Conservation (phyloP, 2,329 filamentous ascomycete species). For the Hypoxylon sp. region DNA sequence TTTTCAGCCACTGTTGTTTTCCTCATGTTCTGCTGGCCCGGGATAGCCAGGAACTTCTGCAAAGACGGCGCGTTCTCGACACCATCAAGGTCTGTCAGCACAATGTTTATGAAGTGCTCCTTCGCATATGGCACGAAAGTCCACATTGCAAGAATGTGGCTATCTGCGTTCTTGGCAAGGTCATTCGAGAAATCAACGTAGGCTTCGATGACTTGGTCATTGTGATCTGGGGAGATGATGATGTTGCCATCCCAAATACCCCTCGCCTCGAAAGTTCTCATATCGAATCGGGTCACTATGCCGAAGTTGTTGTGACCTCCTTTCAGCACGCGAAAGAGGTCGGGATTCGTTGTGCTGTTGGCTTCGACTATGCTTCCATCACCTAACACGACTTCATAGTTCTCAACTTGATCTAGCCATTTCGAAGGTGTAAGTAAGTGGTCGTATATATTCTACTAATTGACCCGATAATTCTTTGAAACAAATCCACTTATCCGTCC, state of each 20-base stretch:
- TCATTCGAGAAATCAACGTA: slow-evolving; percentile 38
- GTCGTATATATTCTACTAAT: background rate
- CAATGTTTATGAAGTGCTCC: slow-evolving; percentile 35
- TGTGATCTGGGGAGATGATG: slow-evolving; percentile 9
- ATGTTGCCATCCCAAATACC: slow-evolving; percentile 34
- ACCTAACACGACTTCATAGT: slow-evolving; percentile 36
- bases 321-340: slow-evolving; percentile 36
- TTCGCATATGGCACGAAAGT: slow-evolving; percentile 18
- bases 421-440: background rate
- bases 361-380: slow-evolving; percentile 38
- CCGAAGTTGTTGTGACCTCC: slow-evolving; percentile 40
- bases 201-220: slow-evolving; percentile 27
- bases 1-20: slow-evolving; percentile 34
- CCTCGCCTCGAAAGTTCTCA: slow-evolving; percentile 30
- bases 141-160: slow-evolving; percentile 34
- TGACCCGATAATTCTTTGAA: background rate
- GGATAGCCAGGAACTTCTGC: slow-evolving; percentile 37
- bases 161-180: slow-evolving; percentile 27
- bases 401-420: slow-evolving; percentile 34
- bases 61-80: slow-evolving; percentile 34
- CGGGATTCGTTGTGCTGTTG: slow-evolving; percentile 30
- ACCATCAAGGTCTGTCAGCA: slow-evolving; percentile 37
- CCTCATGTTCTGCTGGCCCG: slow-evolving; percentile 33
- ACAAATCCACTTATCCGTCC: background rate
- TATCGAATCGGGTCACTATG: slow-evolving; percentile 37